phyloP scores from a whole-genome alignment of 768 basidiomycete species.

The Termitomyces sp. region DNA sequence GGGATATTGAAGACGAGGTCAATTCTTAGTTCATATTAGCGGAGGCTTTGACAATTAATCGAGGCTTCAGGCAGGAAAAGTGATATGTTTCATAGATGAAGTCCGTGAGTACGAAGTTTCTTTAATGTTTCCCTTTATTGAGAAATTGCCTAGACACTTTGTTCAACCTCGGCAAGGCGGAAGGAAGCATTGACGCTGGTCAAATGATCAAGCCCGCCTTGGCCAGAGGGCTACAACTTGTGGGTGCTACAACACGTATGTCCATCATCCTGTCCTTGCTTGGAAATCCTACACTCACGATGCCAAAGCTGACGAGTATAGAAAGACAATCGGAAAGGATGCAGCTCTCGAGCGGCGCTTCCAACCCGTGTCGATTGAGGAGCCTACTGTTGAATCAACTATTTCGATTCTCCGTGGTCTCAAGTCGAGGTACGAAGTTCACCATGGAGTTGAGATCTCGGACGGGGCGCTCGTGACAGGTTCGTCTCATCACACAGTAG shows the following conservation, averaged over 20 bases:
- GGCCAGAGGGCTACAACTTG: constrained; percentile 82
- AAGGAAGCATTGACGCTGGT: constrained; percentile 90
- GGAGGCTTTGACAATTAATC: constrained; percentile 6
- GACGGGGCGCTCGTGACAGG: constrained; percentile 87
- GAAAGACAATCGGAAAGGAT: constrained; percentile 90
- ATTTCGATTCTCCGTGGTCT: constrained; percentile 87
- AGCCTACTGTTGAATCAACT: constrained; percentile 82
- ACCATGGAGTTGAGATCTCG: constrained; percentile 91
- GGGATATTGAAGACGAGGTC: constrained; percentile 85
- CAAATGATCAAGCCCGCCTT: constrained; percentile 94
- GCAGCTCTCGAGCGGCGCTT: constrained; percentile 90
- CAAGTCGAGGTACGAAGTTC: constrained; percentile 83
- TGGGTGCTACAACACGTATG: constrained; percentile 88
- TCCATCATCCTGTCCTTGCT: constrained; percentile 12
- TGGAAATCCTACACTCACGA: neutral
- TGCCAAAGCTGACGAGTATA: constrained; percentile 74
- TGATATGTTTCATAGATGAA: constrained; percentile 95
- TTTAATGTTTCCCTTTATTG: neutral
- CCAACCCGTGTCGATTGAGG: constrained; percentile 86
- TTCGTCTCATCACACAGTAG: constrained; percentile 24
- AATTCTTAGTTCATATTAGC: constrained; percentile 18
- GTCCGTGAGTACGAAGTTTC: constrained; percentile 59
- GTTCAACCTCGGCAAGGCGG: constrained; percentile 87
- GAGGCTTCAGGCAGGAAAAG: constrained; percentile 54
- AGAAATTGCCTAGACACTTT: constrained; percentile 51